phyloP scores from a whole-genome alignment of 371 early-diverging fungal genomes.

The Conidiobolus incongruus region DNA sequence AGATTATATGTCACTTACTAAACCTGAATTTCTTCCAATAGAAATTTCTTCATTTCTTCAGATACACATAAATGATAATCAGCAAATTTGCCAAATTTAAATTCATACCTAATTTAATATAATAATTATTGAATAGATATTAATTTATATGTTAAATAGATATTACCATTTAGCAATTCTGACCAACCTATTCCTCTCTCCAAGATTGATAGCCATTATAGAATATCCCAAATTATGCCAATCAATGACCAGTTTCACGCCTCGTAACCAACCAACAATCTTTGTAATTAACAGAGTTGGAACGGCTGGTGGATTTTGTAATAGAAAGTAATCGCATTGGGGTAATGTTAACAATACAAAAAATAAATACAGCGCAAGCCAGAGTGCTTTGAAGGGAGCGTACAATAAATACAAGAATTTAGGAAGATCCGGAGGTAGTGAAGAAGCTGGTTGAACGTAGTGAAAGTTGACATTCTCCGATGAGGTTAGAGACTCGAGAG shows the following conservation, averaged over 20 bases:
- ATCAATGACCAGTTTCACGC: slow-evolving; percentile 61
- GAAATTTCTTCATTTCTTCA: no score
- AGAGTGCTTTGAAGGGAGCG: slow-evolving; percentile 37
- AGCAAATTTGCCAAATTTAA: no score
- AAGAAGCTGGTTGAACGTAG: slow-evolving; percentile 15
- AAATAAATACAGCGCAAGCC: slow-evolving; percentile 18
- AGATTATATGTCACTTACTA: no score
- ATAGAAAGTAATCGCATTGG: slow-evolving; percentile 37
- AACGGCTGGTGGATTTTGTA: slow-evolving; percentile 91
- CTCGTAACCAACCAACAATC: slow-evolving; percentile 26
- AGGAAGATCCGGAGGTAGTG: slow-evolving; percentile 25
- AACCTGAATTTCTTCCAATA: no score
- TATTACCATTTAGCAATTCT: no score
- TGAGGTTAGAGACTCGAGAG: slow-evolving; percentile 14
- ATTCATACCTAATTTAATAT: no score
- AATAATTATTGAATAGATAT: no score
- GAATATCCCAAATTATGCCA: slow-evolving; percentile 96
- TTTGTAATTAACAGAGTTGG: slow-evolving; percentile 68
- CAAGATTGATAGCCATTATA: slow-evolving; percentile 53
- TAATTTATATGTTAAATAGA: no score
- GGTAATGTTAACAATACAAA: slow-evolving; percentile 10
- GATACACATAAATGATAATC: no score
- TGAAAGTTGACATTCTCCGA: slow-evolving; percentile 18
- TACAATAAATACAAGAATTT: slow-evolving; percentile 24
- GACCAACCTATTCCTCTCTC: no score